A percentile compares a stretch with the other conserved stretches of the same genome.
Evolutionary conservation across 176 grass and related monocot genomes (phyloP).

Genomic region (Juncus inflexus): DNA sequence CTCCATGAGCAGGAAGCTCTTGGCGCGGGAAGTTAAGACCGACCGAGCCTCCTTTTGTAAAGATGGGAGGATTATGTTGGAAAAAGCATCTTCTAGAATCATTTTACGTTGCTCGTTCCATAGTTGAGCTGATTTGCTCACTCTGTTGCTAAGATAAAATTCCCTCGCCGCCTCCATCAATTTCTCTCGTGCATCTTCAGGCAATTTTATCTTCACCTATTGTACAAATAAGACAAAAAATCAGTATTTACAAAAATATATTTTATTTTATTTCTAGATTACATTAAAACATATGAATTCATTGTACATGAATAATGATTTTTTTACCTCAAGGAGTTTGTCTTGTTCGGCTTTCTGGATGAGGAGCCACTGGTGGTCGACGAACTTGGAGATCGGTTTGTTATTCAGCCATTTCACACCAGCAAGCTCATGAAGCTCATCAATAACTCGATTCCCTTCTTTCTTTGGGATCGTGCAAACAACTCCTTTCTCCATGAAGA

Average conservation of each 20-base stretch:
- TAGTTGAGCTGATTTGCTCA: conserved; percentile 81
- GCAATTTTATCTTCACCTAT: conserved; percentile 74
- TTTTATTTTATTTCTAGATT: no score
- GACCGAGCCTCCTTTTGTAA: conserved; percentile 89
- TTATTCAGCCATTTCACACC: conserved; percentile 70
- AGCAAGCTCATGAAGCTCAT: conserved; percentile 69
- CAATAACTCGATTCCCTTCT: conserved; percentile 69
- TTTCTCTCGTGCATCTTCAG: conserved; percentile 63
- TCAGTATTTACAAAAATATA: no score
- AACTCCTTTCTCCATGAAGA: conserved; percentile 87
- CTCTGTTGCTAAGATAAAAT: conserved; percentile 86
- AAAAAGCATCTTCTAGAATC: conserved; percentile 94
- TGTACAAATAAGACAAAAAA: no score
- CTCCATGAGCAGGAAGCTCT: conserved; percentile 76
- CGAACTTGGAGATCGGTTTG: conserved; percentile 80
- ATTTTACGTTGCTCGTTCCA: conserved; percentile 96
- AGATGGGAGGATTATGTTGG: conserved; percentile 69
- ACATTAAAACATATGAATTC: no score
- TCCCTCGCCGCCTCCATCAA: conserved; percentile 75
- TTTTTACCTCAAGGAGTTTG: conserved; percentile 89
- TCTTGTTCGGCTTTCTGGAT: conserved; percentile 99
- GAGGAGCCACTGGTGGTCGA: conserved; percentile 84
- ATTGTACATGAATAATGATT: no score
- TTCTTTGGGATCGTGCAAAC: conserved; percentile 77
- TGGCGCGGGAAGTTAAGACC: conserved; percentile 59